Evolutionary conservation across 768 basidiomycete species (phyloP).

Genomic region (Trichaptum fuscoviolaceum): DNA sequence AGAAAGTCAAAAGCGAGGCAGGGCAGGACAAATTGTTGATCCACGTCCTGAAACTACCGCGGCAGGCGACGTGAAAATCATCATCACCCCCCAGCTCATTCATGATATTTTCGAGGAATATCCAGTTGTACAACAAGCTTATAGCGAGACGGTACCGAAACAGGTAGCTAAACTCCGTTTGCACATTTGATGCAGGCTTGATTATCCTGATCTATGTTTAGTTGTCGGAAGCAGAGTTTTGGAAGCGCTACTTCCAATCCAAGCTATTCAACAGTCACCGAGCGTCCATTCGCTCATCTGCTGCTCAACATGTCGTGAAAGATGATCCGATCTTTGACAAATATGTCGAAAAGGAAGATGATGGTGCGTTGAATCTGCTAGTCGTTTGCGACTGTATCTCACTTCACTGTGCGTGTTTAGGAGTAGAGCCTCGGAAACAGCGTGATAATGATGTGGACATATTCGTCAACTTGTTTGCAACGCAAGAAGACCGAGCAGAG

Average conservation of each 20-base stretch:
- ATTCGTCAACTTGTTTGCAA: slow-evolving; percentile 83
- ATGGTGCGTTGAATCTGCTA: slow-evolving; percentile 51
- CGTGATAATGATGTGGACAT: slow-evolving; percentile 64
- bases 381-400: neutral
- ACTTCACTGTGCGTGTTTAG: slow-evolving; percentile 34
- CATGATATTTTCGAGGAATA: slow-evolving; percentile 98
- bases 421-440: slow-evolving; percentile 69
- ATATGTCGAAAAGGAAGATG: slow-evolving; percentile 94
- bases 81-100: slow-evolving; percentile 86
- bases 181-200: slow-evolving; percentile 10
- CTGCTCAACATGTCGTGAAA: slow-evolving; percentile 77
- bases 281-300: slow-evolving; percentile 85
- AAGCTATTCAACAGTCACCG: slow-evolving; percentile 94
- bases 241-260: slow-evolving; percentile 95
- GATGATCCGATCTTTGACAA: slow-evolving; percentile 93
- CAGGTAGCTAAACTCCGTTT: slow-evolving; percentile 44
- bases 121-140: slow-evolving; percentile 89
- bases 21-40: slow-evolving; percentile 80
- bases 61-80: slow-evolving; percentile 81
- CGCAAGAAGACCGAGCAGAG: slow-evolving; percentile 86
- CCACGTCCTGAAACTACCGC: slow-evolving; percentile 82
- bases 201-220: slow-evolving; percentile 24
- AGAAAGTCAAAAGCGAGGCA: slow-evolving; percentile 74
- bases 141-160: slow-evolving; percentile 85
- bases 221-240: slow-evolving; percentile 90